phyloP scores from a whole-genome alignment of 2,329 filamentous ascomycete genomes.

The Plectosphaerella sp. region DNA sequence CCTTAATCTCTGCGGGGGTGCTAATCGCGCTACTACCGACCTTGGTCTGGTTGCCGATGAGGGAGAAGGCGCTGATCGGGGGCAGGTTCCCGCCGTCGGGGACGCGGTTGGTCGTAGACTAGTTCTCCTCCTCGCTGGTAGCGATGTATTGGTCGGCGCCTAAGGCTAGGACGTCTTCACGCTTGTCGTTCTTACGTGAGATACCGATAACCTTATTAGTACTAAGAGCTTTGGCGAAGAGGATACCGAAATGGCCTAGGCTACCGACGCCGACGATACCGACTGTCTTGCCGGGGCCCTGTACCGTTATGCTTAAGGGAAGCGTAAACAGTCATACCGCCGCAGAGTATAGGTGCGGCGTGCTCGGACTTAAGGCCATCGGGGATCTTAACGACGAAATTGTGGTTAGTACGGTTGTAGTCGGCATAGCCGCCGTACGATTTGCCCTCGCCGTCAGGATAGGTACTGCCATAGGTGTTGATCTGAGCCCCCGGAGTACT shows the following conservation, averaged over 20 bases:
- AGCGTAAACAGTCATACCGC: constrained; percentile 62
- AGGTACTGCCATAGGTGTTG: constrained; percentile 49
- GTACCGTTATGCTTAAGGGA: constrained; percentile 58
- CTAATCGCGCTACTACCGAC: constrained; percentile 39
- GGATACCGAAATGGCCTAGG: constrained; percentile 63
- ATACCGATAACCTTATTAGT: constrained; percentile 58
- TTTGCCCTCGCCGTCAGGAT: constrained; percentile 47
- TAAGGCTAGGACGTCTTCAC: constrained; percentile 49
- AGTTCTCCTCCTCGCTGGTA: constrained; percentile 46
- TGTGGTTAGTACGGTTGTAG: constrained; percentile 27
- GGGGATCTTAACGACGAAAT: constrained; percentile 50
- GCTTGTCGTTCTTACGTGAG: constrained; percentile 48
- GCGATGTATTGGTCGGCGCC: constrained; percentile 49
- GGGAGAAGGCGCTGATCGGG: constrained; percentile 44
- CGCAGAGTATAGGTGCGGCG: constrained; percentile 65
- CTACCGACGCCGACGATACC: constrained; percentile 67
- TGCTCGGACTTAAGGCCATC: constrained; percentile 31
- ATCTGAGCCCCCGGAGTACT: constrained; percentile 21
- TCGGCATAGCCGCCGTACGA: constrained; percentile 51
- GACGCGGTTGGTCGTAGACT: constrained; percentile 47
- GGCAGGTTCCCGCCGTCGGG: constrained; percentile 42
- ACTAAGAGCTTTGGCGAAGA: constrained; percentile 65
- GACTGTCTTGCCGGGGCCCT: constrained; percentile 63
- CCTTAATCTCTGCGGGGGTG: constrained; percentile 39
- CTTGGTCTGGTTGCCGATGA: constrained; percentile 49